These are phyloP conservation scores for Trifolium repens DNA, from an alignment of 306 rosid species.

Conservation along the genomic window DNA sequence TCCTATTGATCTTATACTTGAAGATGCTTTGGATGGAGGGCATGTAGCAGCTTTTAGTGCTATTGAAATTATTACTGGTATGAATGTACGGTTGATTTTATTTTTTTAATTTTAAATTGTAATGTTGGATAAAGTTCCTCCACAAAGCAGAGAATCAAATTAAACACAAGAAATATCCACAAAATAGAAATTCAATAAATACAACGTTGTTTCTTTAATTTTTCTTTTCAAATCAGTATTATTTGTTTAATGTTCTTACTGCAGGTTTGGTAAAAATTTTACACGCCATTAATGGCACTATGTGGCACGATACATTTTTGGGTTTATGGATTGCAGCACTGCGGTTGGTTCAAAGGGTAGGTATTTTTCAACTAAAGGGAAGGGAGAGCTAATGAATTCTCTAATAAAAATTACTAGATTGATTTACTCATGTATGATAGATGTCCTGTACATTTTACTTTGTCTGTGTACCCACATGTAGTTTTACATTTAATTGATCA, in stretches of 20 bases:
- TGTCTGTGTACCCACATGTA: conserved; percentile 24
- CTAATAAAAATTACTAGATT: conserved; percentile 27
- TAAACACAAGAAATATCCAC: background rate
- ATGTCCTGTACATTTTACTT: conserved; percentile 29
- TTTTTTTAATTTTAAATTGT: background rate
- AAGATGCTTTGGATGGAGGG: conserved; percentile 84
- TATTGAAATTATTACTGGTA: conserved; percentile 74
- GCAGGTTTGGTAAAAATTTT: conserved; percentile 84
- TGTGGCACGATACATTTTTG: conserved; percentile 85
- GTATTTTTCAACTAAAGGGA: conserved; percentile 38
- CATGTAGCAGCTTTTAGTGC: conserved; percentile 70
- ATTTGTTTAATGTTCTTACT: conserved; percentile 46
- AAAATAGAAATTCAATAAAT: conserved; percentile 3
- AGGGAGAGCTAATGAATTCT: conserved; percentile 33
- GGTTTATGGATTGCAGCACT: conserved; percentile 91
- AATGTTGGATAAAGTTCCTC: conserved; percentile 20
- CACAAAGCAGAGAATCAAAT: conserved; percentile 32
- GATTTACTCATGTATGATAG: conserved; percentile 34
- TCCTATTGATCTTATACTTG: conserved; percentile 87
- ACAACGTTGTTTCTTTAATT: background rate
- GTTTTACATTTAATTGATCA: conserved; percentile 28
- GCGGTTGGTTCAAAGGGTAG: conserved; percentile 92
- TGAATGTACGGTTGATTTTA: conserved; percentile 23
- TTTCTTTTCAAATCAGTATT: conserved; percentile 5
- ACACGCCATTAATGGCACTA: conserved; percentile 69